phyloP scores from a whole-genome alignment of 306 rosid species.

The Clitoria ternatea region DNA sequence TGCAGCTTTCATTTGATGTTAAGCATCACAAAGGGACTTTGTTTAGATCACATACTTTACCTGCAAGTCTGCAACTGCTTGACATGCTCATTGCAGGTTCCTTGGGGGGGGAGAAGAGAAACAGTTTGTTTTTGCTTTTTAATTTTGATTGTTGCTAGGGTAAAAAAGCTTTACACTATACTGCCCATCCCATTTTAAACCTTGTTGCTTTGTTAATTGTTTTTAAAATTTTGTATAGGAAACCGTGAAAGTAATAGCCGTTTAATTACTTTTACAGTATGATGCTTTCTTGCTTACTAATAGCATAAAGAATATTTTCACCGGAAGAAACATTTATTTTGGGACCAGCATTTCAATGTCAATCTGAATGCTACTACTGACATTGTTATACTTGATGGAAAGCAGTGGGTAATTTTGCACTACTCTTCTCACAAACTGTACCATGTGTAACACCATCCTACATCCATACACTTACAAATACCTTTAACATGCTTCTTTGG shows the following conservation, averaged over 20 bases:
- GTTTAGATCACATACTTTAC: slow-evolving; percentile 12
- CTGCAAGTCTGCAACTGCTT: background rate
- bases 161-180: background rate
- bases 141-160: background rate
- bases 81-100: background rate
- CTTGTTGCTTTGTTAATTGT: too few relatives aligned
- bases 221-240: too few relatives aligned
- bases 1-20: background rate
- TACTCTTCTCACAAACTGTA: slow-evolving; percentile 10
- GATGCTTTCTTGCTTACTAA: background rate
- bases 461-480: background rate
- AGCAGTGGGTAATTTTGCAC: background rate
- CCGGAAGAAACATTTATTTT: background rate
- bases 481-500: background rate
- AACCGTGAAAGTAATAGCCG: too few relatives aligned
- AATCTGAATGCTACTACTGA: background rate
- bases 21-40: slow-evolving; percentile 2
- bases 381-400: background rate
- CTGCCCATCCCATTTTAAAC: background rate
- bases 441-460: background rate
- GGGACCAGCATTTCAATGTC: background rate
- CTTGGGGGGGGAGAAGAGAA: background rate
- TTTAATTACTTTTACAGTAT: background rate
- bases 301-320: background rate
- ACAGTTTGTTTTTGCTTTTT: background rate